Conservation (phyloP, 805 yeast species). For the Wickerhamiella galacta region DNA sequence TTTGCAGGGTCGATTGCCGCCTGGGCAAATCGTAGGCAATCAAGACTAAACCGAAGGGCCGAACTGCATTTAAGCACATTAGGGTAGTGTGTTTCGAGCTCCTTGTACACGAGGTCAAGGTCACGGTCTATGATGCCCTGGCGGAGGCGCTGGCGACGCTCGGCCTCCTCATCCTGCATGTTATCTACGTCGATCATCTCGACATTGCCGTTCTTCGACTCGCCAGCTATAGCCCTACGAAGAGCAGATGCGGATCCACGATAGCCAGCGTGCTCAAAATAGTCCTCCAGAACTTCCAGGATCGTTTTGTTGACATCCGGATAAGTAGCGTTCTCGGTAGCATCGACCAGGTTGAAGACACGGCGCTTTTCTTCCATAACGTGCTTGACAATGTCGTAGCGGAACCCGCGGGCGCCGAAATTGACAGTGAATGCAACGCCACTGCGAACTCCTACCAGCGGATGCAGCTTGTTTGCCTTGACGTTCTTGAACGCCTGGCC, state of each 20-base stretch:
- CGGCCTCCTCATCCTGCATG: not conserved
- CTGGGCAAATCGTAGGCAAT: constrained; percentile 29
- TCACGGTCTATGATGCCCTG: constrained; percentile 28
- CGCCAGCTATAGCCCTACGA: constrained; percentile 26
- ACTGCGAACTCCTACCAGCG: constrained; percentile 31
- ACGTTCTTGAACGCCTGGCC: constrained; percentile 39
- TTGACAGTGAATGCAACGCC: constrained; percentile 34
- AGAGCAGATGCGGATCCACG: constrained; percentile 38
- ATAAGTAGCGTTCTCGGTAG: constrained; percentile 4
- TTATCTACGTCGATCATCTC: constrained; percentile 1
- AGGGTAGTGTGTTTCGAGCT: constrained; percentile 27
- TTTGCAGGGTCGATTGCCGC: constrained; percentile 17
- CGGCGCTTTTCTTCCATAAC: constrained; percentile 33
- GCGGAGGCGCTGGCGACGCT: constrained; percentile 30
- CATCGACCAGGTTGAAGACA: constrained; percentile 14
- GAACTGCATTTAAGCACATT: constrained; percentile 21
- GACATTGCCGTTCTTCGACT: constrained; percentile 9
- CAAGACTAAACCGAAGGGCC: constrained; percentile 26
- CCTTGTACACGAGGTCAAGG: constrained; percentile 28
- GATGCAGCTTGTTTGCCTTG: constrained; percentile 28
- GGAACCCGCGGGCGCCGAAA: constrained; percentile 34
- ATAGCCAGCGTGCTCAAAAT: constrained; percentile 43
- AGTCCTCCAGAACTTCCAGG: constrained; percentile 27
- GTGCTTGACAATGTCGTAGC: constrained; percentile 43
- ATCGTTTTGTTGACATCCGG: constrained; percentile 14